Evolutionary conservation across 371 early-diverging fungal species (phyloP).

Genomic region (Syncephalastrum contaminatum): DNA sequence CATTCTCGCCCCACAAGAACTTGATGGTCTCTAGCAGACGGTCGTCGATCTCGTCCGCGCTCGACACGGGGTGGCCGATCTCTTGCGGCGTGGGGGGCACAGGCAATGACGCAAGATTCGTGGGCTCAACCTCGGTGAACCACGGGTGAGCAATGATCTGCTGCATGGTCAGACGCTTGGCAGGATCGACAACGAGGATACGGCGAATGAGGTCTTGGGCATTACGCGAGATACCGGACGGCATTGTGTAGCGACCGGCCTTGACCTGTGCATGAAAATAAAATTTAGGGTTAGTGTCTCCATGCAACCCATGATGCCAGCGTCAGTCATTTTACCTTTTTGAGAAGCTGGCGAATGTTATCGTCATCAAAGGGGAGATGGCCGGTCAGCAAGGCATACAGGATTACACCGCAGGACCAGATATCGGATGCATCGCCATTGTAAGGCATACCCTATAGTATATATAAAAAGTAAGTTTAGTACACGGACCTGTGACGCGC

Average conservation of each 20-base stretch:
- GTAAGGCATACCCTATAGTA: conserved; percentile 64
- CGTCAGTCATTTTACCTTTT: conserved; percentile 56
- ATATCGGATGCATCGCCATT: conserved; percentile 77
- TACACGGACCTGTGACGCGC: no score
- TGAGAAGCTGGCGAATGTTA: conserved; percentile 69
- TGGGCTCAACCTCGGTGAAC: conserved; percentile 28
- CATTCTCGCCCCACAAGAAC: conserved; percentile 41
- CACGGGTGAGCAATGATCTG: conserved; percentile 38
- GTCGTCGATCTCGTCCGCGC: conserved; percentile 33
- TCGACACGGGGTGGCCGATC: conserved; percentile 29
- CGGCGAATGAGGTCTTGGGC: conserved; percentile 64
- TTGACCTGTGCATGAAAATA: conserved; percentile 54
- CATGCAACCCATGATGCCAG: background rate
- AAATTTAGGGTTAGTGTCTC: conserved; percentile 4
- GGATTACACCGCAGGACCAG: conserved; percentile 78
- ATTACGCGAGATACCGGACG: conserved; percentile 61
- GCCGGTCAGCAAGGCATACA: conserved; percentile 73
- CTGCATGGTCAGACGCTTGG: conserved; percentile 38
- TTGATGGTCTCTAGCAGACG: conserved; percentile 37
- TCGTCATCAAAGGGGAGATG: conserved; percentile 85
- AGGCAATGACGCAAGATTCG: conserved; percentile 20
- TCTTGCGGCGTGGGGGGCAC: conserved; percentile 32
- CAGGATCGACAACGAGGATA: conserved; percentile 46
- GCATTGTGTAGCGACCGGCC: conserved; percentile 56
- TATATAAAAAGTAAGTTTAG: conserved; percentile 4